phyloP scores from a whole-genome alignment of 768 basidiomycete species.

The Mycena rebaudengoi region DNA sequence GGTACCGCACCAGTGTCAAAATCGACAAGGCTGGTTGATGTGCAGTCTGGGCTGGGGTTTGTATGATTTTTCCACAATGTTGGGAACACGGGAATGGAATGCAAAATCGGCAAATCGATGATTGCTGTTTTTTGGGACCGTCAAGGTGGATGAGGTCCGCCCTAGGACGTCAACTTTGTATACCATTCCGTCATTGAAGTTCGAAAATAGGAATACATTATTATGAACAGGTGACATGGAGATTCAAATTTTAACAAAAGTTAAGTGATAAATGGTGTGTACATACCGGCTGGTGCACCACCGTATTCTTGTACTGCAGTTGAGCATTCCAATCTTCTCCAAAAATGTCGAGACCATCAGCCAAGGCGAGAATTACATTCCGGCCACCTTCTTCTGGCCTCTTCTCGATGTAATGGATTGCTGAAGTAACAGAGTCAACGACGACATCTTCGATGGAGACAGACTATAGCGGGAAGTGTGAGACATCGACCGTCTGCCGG shows the following conservation, averaged over 20 bases:
- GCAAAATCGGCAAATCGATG: slow-evolving; percentile 60
- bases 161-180: slow-evolving; percentile 42
- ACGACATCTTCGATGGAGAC: slow-evolving; percentile 38
- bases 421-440: slow-evolving; percentile 49
- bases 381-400: slow-evolving; percentile 38
- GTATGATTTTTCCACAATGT: slow-evolving; percentile 68
- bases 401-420: slow-evolving; percentile 55
- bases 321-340: slow-evolving; percentile 54
- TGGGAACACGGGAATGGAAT: slow-evolving; percentile 50
- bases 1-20: slow-evolving; percentile 23
- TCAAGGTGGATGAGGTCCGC: slow-evolving; percentile 9
- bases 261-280: not conserved
- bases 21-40: slow-evolving; percentile 56
- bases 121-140: slow-evolving; percentile 37
- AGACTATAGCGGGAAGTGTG: not conserved
- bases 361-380: slow-evolving; percentile 52
- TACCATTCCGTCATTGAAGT: slow-evolving; percentile 51
- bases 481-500: not conserved
- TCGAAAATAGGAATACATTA: slow-evolving; percentile 57
- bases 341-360: slow-evolving; percentile 49
- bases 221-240: slow-evolving; percentile 40
- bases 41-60: slow-evolving; percentile 43
- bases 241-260: not conserved
- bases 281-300: slow-evolving; percentile 51
- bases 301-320: slow-evolving; percentile 67